Evolutionary conservation across 2,329 filamentous ascomycete species (phyloP).

Genomic region (Phialophora macrospora): DNA sequence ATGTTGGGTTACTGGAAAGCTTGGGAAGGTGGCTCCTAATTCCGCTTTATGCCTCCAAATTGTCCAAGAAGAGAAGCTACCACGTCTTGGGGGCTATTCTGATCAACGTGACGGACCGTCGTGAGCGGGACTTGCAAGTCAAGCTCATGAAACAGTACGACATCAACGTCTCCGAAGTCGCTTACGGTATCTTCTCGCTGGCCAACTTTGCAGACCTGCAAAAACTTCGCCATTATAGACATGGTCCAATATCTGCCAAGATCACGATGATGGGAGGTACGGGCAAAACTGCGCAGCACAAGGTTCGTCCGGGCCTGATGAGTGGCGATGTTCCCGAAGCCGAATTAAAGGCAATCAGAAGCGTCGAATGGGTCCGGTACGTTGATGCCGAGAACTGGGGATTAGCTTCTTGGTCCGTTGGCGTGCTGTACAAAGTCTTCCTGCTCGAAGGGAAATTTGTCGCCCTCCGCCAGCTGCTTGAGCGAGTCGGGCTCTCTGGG

Average conservation of each 20-base stretch:
- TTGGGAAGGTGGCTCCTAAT: constrained; percentile 76
- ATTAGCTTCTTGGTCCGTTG: constrained; percentile 70
- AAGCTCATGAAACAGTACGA: constrained; percentile 74
- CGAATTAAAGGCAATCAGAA: constrained; percentile 75
- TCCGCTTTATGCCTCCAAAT: constrained; percentile 83
- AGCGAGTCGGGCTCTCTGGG: constrained; percentile 57
- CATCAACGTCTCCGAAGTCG: constrained; percentile 73
- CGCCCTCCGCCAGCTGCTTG: constrained; percentile 60
- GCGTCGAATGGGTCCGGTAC: constrained; percentile 82
- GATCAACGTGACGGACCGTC: constrained; percentile 69
- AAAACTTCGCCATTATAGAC: constrained; percentile 19
- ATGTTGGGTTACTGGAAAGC: constrained; percentile 77
- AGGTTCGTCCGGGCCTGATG: constrained; percentile 73
- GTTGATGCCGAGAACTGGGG: constrained; percentile 71
- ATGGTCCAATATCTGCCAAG: constrained; percentile 18
- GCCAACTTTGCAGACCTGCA: constrained; percentile 60
- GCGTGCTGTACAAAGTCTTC: constrained; percentile 79
- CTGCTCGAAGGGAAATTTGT: constrained; percentile 67
- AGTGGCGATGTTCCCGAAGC: constrained; percentile 63
- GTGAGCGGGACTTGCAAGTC: constrained; percentile 70
- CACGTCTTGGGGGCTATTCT: constrained; percentile 77
- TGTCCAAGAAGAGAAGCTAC: constrained; percentile 64
- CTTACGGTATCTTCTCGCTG: constrained; percentile 56
- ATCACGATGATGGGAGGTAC: constrained; percentile 35
- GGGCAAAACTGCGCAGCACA: constrained; percentile 41